Base-by-base conservation (phyloP, 352 stramenopile genomes). In the Blastocystis hominis region DNA sequence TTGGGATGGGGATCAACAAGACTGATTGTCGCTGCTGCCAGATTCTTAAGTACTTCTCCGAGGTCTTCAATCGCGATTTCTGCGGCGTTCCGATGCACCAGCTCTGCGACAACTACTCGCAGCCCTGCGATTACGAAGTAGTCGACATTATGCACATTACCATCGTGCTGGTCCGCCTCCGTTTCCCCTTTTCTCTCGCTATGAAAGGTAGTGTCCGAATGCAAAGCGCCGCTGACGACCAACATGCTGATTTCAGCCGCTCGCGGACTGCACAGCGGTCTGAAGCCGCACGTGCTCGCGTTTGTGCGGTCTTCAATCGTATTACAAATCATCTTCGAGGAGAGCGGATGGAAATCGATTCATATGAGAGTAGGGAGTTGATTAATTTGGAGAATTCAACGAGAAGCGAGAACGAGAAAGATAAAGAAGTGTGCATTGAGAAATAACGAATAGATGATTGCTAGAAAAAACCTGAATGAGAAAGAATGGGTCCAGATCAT, bases 1-100 rank as follows among this genome's bases (percentile, higher is more conserved):
- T 98, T 89, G 95, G 95, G 9, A 96, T 98, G 92, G 95, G 95
- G 77, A 97, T 98, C 66, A 95, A 98, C 92, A 98, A 98, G 90
- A 92, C 93, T 55, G 89, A 93, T 50, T 97, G 94, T 89, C 90
- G 94, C 20, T 77, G 94, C 64, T 91, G 91, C 15, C 90, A 95
- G 78, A 92, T 97, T 80, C 90, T 96, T n/a, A 88, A 94, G 89
- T 94, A 95, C 89, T 97, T 97, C 89, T 93, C 93, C 24, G 93
- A 97, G 89, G 88, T 75, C 13, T 97, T 97, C 88, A 89, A 86
- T 6, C 42, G 20, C 6, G 24, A 30, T 13, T 56, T 75, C 6
- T 97, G 94, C 90, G 91, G 90, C 24, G 89, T 90, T 44, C 95
- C 93, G 7, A 76, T 87, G 77, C 38, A 42, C 4, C 72, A 59